Base-by-base conservation (phyloP, 2,329 filamentous ascomycete genomes). In the Macrophomina phaseolina region DNA sequence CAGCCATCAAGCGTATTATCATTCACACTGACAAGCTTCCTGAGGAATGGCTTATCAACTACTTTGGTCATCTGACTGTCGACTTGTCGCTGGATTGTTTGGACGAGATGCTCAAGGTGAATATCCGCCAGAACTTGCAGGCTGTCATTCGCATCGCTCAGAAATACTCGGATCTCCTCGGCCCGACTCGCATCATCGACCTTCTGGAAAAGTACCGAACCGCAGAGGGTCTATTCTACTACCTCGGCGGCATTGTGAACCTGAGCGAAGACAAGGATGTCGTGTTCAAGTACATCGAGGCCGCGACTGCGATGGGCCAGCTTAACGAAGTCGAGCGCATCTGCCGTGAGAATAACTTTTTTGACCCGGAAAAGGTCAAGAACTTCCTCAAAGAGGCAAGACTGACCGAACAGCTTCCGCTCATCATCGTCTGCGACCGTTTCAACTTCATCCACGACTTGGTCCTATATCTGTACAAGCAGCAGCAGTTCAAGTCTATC, bases 271-370 rank as follows among this genome's bases (percentile, higher is more conserved):
- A 98, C 73, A 86, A 91, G 28, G 95, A 99, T 77, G 95, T 99
- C 36, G 91, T 95, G 77, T 99, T 97, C 89, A 99, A 99, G 85
- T 99, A 99, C 81, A 97, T 99, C 68, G 94, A 99, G 81, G 93
- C 95, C 66, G 95, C 96, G 38, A 97, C 94, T 30, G 91, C 90
- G 76, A 96, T 97, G 88, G 89, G 90, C 36, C 94, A 99, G 80
- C 88, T 97, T 75, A 94, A 92, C 71, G 95, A 99, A 77, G 95
- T 99, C 23, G 94, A 99, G 85, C 91, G 95, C 65, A 94, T 99
- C 75, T 98, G 94, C 83, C 90, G 96, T 69, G 95, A 99, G 79
- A 96, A 91, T 85, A 93, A 77, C 78, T 86, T 87, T 75, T 94
- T 93, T 81, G 94, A 97, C 78, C 87, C 93, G 0, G 93, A 97